phyloP scores from a whole-genome alignment of 1,284 basidiomycete species.

The Abortiporus biennis region DNA sequence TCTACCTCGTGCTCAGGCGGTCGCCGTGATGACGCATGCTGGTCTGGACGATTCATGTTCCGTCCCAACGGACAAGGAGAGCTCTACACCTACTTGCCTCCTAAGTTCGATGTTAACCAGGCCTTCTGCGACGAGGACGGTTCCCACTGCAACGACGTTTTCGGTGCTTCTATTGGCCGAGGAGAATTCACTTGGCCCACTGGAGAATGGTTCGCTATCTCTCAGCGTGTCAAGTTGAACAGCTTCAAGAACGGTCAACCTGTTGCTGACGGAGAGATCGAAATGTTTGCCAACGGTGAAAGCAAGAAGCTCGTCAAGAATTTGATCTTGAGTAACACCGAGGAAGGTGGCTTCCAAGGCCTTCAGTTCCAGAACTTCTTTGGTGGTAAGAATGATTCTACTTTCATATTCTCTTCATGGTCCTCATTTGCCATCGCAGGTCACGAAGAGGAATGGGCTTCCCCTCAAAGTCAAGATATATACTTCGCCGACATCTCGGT shows the following conservation, averaged over 20 bases:
- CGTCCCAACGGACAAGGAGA: slow-evolving; percentile 44
- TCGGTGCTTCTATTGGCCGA: slow-evolving; percentile 71
- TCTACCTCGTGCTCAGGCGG: slow-evolving; percentile 49
- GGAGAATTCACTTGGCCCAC: slow-evolving; percentile 59
- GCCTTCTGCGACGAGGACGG: slow-evolving; percentile 45
- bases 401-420: too few relatives aligned
- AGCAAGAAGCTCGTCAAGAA: slow-evolving; percentile 47
- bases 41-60: slow-evolving; percentile 57
- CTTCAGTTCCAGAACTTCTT: slow-evolving; percentile 69
- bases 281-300: slow-evolving; percentile 54
- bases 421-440: too few relatives aligned
- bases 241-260: slow-evolving; percentile 71
- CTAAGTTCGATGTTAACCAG: slow-evolving; percentile 50
- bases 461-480: slow-evolving; percentile 47
- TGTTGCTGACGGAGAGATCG: slow-evolving; percentile 46
- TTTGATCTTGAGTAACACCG: slow-evolving; percentile 41
- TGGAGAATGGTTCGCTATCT: slow-evolving; percentile 58
- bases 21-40: slow-evolving; percentile 38
- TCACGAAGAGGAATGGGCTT: slow-evolving; percentile 52
- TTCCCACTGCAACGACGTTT: slow-evolving; percentile 54
- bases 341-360: slow-evolving; percentile 44
- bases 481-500: slow-evolving; percentile 57
- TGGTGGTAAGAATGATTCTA: slow-evolving; percentile 35
- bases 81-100: slow-evolving; percentile 54
- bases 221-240: slow-evolving; percentile 52